Evolutionary conservation across 1,284 basidiomycete genomes (phyloP).

Genomic region (Pisolithus thermaeus): DNA sequence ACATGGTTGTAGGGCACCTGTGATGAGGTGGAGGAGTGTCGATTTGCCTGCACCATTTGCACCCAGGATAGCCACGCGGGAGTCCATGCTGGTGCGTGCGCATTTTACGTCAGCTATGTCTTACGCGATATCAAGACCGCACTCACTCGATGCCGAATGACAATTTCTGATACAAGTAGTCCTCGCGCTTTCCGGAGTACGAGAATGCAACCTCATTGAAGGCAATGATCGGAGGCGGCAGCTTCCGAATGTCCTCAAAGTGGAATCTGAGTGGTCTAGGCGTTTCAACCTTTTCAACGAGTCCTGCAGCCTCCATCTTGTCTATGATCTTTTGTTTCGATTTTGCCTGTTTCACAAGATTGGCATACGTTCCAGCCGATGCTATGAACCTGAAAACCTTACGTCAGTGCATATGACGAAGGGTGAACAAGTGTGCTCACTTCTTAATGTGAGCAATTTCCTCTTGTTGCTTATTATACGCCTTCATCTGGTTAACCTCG

Average conservation of each 20-base stretch:
- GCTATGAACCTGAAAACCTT: constrained; percentile 76
- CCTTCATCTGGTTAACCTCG: constrained; percentile 99
- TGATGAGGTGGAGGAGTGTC: constrained; percentile 94
- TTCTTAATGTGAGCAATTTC: constrained; percentile 98
- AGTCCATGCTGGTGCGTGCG: constrained; percentile 71
- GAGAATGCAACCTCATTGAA: constrained; percentile 94
- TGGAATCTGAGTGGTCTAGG: constrained; percentile 79
- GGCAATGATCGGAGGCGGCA: constrained; percentile 96
- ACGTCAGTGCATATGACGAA: constrained; percentile 9
- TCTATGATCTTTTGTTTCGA: constrained; percentile 99
- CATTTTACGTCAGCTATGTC: constrained; percentile 4
- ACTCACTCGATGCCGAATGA: constrained; percentile 92
- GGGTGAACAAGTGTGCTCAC: constrained; percentile 35
- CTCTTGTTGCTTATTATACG: constrained; percentile 96
- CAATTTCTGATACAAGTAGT: constrained; percentile 85
- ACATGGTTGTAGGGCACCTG: constrained; percentile 72
- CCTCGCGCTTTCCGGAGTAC: constrained; percentile 84
- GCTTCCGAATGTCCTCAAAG: constrained; percentile 91
- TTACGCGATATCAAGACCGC: constrained; percentile 29
- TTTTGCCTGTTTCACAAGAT: constrained; percentile 97
- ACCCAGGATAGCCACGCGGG: constrained; percentile 93
- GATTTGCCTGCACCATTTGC: constrained; percentile 99
- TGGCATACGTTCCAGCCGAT: constrained; percentile 97
- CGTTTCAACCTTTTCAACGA: constrained; percentile 80
- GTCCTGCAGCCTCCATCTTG: constrained; percentile 99